phyloP scores from a whole-genome alignment of 2,329 filamentous ascomycete species.

The Apiospora kogelbergensis region DNA sequence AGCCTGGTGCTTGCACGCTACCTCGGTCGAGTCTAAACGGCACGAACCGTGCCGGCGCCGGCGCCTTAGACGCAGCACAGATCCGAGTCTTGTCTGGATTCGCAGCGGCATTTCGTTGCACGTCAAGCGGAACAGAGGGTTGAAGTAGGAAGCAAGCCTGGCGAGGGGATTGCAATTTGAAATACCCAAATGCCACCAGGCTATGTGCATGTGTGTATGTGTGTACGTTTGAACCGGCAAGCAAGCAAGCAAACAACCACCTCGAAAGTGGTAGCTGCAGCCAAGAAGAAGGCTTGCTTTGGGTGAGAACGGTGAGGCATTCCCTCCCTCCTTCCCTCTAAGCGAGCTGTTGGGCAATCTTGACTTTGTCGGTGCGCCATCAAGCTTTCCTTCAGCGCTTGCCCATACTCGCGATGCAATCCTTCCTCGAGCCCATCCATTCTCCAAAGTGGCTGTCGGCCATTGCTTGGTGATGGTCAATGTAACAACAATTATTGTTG shows the following conservation, averaged over 20 bases:
- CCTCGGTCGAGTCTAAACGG: background rate
- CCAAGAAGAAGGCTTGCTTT: background rate
- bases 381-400: background rate
- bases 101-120: background rate
- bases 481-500: background rate
- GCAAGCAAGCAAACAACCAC: background rate
- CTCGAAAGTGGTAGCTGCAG: background rate
- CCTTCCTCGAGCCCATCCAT: background rate
- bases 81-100: background rate
- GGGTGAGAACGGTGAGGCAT: background rate
- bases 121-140: background rate
- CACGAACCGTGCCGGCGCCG: background rate
- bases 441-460: background rate
- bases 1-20: background rate
- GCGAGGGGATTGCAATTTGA: background rate
- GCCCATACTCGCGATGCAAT: background rate
- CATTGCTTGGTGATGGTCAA: background rate
- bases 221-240: background rate
- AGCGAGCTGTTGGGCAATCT: background rate
- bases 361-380: background rate
- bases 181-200: background rate
- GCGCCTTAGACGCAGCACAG: background rate
- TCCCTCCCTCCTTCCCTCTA: background rate
- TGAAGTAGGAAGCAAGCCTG: background rate
- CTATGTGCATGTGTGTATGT: too few species aligned